Evolutionary conservation across 305 asterid species (phyloP), one percentile per base, ranked within the genome.

Genomic region (Coffea humblotiana): DNA sequence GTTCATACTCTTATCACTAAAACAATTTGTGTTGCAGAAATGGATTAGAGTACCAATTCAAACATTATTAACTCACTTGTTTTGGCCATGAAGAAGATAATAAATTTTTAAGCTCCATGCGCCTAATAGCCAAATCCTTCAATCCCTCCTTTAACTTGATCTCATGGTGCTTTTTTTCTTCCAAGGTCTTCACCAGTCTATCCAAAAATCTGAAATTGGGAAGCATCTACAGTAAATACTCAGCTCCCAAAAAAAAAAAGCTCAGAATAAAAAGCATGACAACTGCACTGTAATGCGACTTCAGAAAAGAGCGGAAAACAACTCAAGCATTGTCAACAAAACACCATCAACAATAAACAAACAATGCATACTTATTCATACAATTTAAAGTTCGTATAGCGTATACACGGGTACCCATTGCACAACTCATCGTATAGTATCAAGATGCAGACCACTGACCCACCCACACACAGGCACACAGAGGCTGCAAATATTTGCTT

Each of bases 81-180:
- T 92, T 96, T 23, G 99, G 99, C 99, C 98, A 96, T 15, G 95
- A 91, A 13, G 94, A 96, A 82, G 98, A 91, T 85, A 94, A 76
- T 2, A 98, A 92, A 79, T 96, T 96, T 83, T 96, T 98, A 85
- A 96, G 95, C 85, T 92, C 98, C 87, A 96, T 85, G 76, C 97
- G 97, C 81, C 88, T 96, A 70, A 82, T 68, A 77, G 85, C 86
- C 83, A 94, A 88, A 86, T 92, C 98, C 84, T 91, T 92, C 82
- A 96, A 82, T 63, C 97, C 97, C 72, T 89, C 98, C 84, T 88
- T 94, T 60, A 96, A 85, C 90, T 94, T 96, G 69, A 83, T 85
- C 87, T 96, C 98, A 29, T 88, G 99, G 73, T 83, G 93, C 85
- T 94, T 94, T 93, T 96, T 96, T 88, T 92, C 99, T 87, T 94